Conservation (phyloP, 1,284 basidiomycete genomes). For the Irpex rosettiformis region DNA sequence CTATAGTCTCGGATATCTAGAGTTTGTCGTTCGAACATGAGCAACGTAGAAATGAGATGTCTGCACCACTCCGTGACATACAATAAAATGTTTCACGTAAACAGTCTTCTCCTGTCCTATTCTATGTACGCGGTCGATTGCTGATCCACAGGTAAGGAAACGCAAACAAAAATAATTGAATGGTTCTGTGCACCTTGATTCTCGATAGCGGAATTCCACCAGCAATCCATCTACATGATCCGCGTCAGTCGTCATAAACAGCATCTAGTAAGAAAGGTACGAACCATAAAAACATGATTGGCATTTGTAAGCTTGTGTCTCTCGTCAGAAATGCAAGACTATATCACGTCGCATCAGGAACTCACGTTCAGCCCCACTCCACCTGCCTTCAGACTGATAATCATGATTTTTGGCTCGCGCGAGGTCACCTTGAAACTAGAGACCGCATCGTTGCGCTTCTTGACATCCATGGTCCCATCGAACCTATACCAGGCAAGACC, state of each 20-base stretch:
- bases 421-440: slow-evolving; percentile 69
- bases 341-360: slow-evolving; percentile 1
- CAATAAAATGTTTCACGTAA: slow-evolving; percentile 89
- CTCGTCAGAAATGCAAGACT: slow-evolving; percentile 6
- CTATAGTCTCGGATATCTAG: slow-evolving; percentile 70
- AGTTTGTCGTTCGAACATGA: not conserved
- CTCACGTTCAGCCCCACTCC: slow-evolving; percentile 86
- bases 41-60: not conserved
- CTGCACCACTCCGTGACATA: too few species aligned
- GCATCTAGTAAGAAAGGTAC: slow-evolving; percentile 17
- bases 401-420: slow-evolving; percentile 72
- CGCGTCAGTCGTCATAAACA: slow-evolving; percentile 9
- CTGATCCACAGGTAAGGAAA: slow-evolving; percentile 30
- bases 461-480: slow-evolving; percentile 91
- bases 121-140: slow-evolving; percentile 78
- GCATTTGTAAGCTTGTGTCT: slow-evolving; percentile 59
- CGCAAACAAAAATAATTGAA: slow-evolving; percentile 23
- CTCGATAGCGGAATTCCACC: slow-evolving; percentile 92
- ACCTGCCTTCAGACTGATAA: slow-evolving; percentile 91
- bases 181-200: slow-evolving; percentile 66
- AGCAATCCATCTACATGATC: slow-evolving; percentile 82
- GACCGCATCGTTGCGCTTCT: slow-evolving; percentile 76
- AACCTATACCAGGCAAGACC: slow-evolving; percentile 78
- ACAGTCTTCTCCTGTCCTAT: slow-evolving; percentile 85
- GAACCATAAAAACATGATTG: slow-evolving; percentile 86